Percentiles rank a stretch among this genome's conserved stretches.
These are phyloP conservation scores for Ploettnerulaceae sp. DNA, from an alignment of 2,329 filamentous ascomycete species.

Conservation along the genomic window DNA sequence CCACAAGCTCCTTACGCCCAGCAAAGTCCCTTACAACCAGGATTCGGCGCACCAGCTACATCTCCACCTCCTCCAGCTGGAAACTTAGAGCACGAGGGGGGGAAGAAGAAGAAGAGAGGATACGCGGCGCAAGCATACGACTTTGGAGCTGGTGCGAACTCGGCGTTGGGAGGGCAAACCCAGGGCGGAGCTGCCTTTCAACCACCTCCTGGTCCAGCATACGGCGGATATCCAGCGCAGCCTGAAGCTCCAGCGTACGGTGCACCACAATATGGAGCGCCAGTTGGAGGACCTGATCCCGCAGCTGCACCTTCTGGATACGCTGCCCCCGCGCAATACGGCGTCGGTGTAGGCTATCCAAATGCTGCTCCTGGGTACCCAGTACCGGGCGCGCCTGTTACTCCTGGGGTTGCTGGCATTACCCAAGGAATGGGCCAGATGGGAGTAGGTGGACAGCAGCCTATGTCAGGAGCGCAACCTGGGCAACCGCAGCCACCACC, in stretches of 20 bases:
- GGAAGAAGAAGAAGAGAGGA: slow-evolving; percentile 84
- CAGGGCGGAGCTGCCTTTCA: slow-evolving; percentile 46
- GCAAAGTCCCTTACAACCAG: slow-evolving; percentile 37
- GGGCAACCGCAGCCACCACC: slow-evolving; percentile 43
- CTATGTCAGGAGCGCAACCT: slow-evolving; percentile 30
- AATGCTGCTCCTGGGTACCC: slow-evolving; percentile 64
- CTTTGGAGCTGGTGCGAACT: slow-evolving; percentile 83
- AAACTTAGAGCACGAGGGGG: slow-evolving; percentile 40
- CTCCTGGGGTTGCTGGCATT: slow-evolving; percentile 58
- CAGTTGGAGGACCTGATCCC: slow-evolving; percentile 37
- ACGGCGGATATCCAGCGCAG: slow-evolving; percentile 34
- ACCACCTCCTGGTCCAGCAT: slow-evolving; percentile 35
- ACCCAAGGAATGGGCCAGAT: slow-evolving; percentile 81
- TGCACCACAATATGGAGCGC: slow-evolving; percentile 28
- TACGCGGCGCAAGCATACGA: slow-evolving; percentile 96
- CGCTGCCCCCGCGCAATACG: slow-evolving; percentile 32
- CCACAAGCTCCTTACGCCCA: slow-evolving; percentile 44
- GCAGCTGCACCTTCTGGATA: slow-evolving; percentile 34
- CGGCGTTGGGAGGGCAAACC: slow-evolving; percentile 60
- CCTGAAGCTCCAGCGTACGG: slow-evolving; percentile 30
- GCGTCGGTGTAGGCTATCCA: slow-evolving; percentile 55
- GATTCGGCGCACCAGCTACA: slow-evolving; percentile 20
- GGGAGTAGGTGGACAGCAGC: slow-evolving; percentile 47
- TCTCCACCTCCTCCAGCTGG: slow-evolving; percentile 31
- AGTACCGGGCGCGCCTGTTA: slow-evolving; percentile 40